These are phyloP conservation scores for Macrocybe gigantea DNA, from an alignment of 768 basidiomycete species.

Conservation along the genomic window DNA sequence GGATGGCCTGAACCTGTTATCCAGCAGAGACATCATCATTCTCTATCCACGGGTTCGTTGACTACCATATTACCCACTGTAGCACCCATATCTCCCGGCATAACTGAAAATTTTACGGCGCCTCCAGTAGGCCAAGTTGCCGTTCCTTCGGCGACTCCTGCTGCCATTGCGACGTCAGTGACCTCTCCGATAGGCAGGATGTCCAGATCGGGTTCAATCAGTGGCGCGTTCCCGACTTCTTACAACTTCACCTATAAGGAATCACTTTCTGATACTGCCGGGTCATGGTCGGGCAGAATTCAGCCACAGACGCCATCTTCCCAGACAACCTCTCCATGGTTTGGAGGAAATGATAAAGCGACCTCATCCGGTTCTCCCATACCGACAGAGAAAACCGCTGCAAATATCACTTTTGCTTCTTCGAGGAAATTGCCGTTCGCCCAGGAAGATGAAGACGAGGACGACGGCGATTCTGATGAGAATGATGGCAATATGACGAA, in stretches of 20 bases:
- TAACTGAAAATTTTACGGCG: conserved; percentile 13
- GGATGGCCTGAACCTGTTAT: conserved; percentile 35
- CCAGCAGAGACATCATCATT: conserved; percentile 29
- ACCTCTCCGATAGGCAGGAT: conserved; percentile 43
- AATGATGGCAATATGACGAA: conserved; percentile 21
- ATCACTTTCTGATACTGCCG: not conserved
- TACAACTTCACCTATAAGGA: conserved; percentile 13
- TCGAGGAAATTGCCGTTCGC: conserved; percentile 24
- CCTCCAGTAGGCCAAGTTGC: conserved; percentile 16
- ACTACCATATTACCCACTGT: conserved; percentile 13
- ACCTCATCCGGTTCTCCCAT: conserved; percentile 19
- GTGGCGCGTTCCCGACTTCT: conserved; percentile 32
- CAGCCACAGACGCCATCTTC: no score
- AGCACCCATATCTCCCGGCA: conserved; percentile 11
- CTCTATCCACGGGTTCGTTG: conserved; percentile 33
- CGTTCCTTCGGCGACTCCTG: conserved; percentile 7
- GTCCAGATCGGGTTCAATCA: conserved; percentile 54
- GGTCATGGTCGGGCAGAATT: not conserved
- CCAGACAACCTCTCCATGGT: conserved; percentile 1
- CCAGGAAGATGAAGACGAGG: conserved; percentile 47
- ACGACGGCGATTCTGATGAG: conserved; percentile 36
- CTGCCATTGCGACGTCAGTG: conserved; percentile 12
- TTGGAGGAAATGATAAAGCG: conserved; percentile 25
- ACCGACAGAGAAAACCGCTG: conserved; percentile 16
- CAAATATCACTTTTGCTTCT: conserved; percentile 10